Percentiles rank a stretch among this genome's conserved stretches.
These are phyloP conservation scores for Pelargonium citronellum DNA, from an alignment of 441 rosid genomes.

Conservation along the genomic window DNA sequence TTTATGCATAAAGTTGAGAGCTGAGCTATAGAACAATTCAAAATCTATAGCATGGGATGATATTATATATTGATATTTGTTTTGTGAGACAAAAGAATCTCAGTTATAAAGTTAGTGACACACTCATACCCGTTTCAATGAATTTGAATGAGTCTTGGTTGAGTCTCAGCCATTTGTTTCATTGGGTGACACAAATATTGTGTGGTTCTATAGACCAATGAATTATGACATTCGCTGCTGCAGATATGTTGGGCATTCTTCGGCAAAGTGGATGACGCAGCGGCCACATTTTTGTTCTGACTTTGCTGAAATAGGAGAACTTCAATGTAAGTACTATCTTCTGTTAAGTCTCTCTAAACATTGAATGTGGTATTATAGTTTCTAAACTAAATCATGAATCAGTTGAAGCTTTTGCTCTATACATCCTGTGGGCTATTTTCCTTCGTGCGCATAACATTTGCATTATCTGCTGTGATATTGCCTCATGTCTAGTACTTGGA, in stretches of 20 bases:
- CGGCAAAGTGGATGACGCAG: constrained; percentile 2
- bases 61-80: not conserved
- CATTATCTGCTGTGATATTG: not conserved
- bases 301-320: not conserved
- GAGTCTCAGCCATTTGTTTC: not conserved
- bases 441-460: not conserved
- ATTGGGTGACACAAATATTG: not conserved
- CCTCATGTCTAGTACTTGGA: not conserved
- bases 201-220: not conserved
- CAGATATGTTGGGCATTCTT: not conserved
- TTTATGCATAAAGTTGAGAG: not conserved
- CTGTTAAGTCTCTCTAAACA: constrained; percentile 2
- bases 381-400: not conserved
- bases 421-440: not conserved
- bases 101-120: too few relatives aligned
- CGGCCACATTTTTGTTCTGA: not conserved
- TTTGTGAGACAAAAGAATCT: too few relatives aligned
- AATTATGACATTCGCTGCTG: not conserved
- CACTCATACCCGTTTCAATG: too few relatives aligned
- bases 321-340: constrained; percentile 13
- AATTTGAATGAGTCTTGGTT: not conserved
- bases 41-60: too few relatives aligned
- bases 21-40: not conserved
- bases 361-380: constrained; percentile 11
- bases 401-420: not conserved